These are phyloP conservation scores for Phytophthora cryptogea DNA, from an alignment of 352 stramenopile genomes.

Conservation along the genomic window DNA sequence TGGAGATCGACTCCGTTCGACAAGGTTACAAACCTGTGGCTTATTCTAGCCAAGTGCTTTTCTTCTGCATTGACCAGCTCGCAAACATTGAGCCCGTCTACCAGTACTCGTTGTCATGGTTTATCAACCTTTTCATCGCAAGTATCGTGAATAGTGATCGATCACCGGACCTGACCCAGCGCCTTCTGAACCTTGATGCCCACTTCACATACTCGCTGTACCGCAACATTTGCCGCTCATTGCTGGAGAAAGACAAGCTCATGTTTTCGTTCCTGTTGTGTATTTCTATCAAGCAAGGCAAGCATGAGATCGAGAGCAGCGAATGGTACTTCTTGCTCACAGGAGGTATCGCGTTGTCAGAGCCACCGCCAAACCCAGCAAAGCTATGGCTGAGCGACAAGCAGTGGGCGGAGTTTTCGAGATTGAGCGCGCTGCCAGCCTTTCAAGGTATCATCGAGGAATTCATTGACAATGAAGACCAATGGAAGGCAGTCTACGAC, in stretches of 20 bases:
- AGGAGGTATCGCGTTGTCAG: conserved; percentile 87
- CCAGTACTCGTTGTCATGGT: conserved; percentile 94
- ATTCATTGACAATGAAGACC: conserved; percentile 72
- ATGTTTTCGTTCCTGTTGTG: conserved; percentile 93
- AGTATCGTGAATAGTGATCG: conserved; percentile 89
- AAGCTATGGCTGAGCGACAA: conserved; percentile 93
- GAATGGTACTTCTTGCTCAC: conserved; percentile 96
- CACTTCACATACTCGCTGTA: conserved; percentile 95
- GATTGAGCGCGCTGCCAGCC: conserved; percentile 76
- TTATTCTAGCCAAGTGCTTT: conserved; percentile 92
- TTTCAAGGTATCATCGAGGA: conserved; percentile 84
- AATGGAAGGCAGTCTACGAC: conserved; percentile 92
- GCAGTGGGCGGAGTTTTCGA: conserved; percentile 93
- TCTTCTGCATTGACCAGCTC: conserved; percentile 94
- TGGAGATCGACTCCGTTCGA: conserved; percentile 90
- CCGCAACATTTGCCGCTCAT: conserved; percentile 91
- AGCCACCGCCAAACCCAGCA: conserved; percentile 91
- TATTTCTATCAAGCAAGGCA: conserved; percentile 85
- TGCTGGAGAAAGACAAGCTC: conserved; percentile 94
- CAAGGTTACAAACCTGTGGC: conserved; percentile 89
- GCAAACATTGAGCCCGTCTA: conserved; percentile 95
- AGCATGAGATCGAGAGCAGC: conserved; percentile 72
- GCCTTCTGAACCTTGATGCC: conserved; percentile 81
- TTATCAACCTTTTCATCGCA: conserved; percentile 91
- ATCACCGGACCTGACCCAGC: conserved; percentile 69